A percentile compares a stretch with the other conserved stretches of the same genome.
phyloP scores from a whole-genome alignment of 257 asterid species.

The Linderniella brevidens region DNA sequence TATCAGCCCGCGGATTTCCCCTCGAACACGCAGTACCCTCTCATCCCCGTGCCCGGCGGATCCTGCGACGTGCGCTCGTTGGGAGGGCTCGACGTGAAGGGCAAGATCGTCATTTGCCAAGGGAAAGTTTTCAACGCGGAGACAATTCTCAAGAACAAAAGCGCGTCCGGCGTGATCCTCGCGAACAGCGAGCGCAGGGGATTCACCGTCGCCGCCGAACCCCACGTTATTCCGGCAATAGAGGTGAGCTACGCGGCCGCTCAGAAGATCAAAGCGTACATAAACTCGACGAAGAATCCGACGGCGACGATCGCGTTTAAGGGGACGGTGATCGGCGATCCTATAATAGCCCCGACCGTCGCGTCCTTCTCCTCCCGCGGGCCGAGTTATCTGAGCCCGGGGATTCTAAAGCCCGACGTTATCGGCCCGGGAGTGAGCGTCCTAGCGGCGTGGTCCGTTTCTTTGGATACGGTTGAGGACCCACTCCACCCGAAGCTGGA shows the following conservation, averaged over 20 bases:
- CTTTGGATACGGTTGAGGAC: too few species aligned
- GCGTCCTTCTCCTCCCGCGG: constrained; percentile 92
- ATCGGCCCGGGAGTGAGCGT: constrained; percentile 85
- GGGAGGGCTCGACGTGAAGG: constrained; percentile 7
- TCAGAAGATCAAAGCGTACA: constrained; percentile 43
- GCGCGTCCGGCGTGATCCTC: constrained; percentile 60
- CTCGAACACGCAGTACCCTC: constrained; percentile 27
- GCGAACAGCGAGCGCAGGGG: constrained; percentile 68
- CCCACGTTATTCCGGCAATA: constrained; percentile 71
- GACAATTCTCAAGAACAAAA: constrained; percentile 80
- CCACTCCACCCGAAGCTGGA: too few species aligned
- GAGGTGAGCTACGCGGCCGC: constrained; percentile 69
- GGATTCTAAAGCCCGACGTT: constrained; percentile 79
- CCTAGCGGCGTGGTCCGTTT: constrained; percentile 55
- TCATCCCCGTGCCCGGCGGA: constrained; percentile 36
- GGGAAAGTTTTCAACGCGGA: constrained; percentile 21
- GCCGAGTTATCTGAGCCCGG: constrained; percentile 57
- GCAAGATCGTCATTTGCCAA: constrained; percentile 72
- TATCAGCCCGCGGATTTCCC: constrained; percentile 28
- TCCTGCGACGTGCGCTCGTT: constrained; percentile 22
- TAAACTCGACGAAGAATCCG: constrained; percentile 40
- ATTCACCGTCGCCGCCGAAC: constrained; percentile 65
- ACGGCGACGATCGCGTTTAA: constrained; percentile 49
- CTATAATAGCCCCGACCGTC: constrained; percentile 64
- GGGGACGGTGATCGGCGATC: constrained; percentile 53